Percentiles rank a stretch among this genome's conserved stretches.
These are phyloP conservation scores for Schoenoplectus triqueter DNA, from an alignment of 202 grass and related monocot species.

Conservation along the genomic window DNA sequence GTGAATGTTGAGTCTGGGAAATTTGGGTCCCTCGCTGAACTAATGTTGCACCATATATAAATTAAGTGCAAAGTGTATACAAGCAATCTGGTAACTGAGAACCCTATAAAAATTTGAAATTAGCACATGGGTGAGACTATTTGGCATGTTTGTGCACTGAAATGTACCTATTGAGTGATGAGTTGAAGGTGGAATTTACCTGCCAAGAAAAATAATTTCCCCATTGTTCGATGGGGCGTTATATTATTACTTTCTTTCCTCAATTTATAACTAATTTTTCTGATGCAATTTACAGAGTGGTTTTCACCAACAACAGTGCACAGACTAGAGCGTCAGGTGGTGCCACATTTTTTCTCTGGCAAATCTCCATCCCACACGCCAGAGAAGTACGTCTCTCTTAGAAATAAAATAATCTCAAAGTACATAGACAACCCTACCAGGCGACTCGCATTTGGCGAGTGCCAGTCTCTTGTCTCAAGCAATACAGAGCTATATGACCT, in stretches of 20 bases:
- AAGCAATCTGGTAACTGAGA: background rate
- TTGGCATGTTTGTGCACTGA: background rate
- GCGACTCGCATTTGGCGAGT: slow-evolving; percentile 72
- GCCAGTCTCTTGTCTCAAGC: slow-evolving; percentile 69
- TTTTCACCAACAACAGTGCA: slow-evolving; percentile 68
- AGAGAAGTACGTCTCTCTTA: slow-evolving; percentile 63
- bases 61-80: background rate
- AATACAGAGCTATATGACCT: slow-evolving; percentile 74
- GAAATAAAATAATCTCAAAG: slow-evolving; percentile 85
- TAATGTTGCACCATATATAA: background rate
- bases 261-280: slow-evolving; percentile 1
- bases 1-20: background rate
- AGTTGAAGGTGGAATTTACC: background rate
- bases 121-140: background rate
- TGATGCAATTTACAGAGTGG: slow-evolving; percentile 68
- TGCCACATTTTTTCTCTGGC: slow-evolving; percentile 84
- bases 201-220: background rate
- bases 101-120: background rate
- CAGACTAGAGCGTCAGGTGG: slow-evolving; percentile 84
- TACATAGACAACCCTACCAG: slow-evolving; percentile 74
- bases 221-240: slow-evolving; percentile 4
- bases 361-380: slow-evolving; percentile 68
- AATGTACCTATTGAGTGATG: background rate
- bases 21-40: background rate
- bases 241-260: slow-evolving; percentile 22